phyloP scores from a whole-genome alignment of 2,329 filamentous ascomycete species.

The Hymenotorrendiella dingleyae region DNA sequence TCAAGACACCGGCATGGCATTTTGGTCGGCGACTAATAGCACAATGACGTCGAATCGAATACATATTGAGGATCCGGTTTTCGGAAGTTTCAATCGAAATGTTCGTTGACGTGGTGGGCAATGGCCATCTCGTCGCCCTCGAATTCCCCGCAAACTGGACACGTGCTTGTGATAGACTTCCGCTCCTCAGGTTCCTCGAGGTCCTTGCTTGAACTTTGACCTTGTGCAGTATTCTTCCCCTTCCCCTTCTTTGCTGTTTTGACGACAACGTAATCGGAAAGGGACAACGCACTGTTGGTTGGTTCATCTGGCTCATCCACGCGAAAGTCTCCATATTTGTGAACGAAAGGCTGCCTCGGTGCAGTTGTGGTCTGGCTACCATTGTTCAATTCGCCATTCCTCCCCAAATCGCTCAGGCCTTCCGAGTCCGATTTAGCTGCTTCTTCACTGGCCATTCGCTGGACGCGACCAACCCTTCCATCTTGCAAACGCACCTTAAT shows the following conservation, averaged over 20 bases:
- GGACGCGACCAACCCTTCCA: slow-evolving; percentile 28
- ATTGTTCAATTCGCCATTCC: slow-evolving; percentile 13
- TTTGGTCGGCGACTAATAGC: too few species aligned
- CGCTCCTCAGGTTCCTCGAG: not conserved
- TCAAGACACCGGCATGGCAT: too few species aligned
- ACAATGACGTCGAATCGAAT: not conserved
- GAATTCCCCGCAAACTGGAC: slow-evolving; percentile 28
- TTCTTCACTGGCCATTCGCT: slow-evolving; percentile 23
- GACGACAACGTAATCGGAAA: slow-evolving; percentile 19
- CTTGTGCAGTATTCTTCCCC: slow-evolving; percentile 2
- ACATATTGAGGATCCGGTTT: not conserved
- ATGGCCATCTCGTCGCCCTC: slow-evolving; percentile 27
- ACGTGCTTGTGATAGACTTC: slow-evolving; percentile 7
- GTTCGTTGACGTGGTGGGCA: slow-evolving; percentile 25
- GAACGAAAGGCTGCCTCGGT: not conserved
- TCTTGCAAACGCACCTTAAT: slow-evolving; percentile 29
- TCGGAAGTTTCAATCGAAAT: slow-evolving; percentile 29
- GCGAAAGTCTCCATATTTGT: slow-evolving; percentile 16
- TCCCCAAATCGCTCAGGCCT: slow-evolving; percentile 16
- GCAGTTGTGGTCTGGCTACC: not conserved
- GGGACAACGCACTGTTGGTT: slow-evolving; percentile 9
- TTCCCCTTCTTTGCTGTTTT: slow-evolving; percentile 12
- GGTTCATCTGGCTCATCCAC: slow-evolving; percentile 15
- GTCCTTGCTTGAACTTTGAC: not conserved
- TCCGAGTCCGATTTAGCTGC: slow-evolving; percentile 9